Conservation (phyloP, 2,329 filamentous ascomycete species). For the Fusarium sp. region DNA sequence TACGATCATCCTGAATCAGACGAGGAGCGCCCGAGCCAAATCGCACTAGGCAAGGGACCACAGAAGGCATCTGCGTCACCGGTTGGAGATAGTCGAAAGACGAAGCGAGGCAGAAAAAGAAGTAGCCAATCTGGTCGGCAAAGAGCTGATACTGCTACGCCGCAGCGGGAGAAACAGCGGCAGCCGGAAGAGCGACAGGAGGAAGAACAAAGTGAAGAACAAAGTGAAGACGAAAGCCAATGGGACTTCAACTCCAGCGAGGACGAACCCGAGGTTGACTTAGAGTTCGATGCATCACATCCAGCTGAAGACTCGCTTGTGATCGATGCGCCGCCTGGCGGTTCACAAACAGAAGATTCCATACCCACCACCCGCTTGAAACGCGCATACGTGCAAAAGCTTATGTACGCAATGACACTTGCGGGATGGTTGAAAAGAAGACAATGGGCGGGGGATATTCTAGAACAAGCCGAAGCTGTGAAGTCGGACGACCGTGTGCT, state of each 20-base stretch:
- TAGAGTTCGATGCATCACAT: background rate
- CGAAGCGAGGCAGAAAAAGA: background rate
- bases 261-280: background rate
- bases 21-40: background rate
- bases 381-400: constrained; percentile 7
- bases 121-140: background rate
- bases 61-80: background rate
- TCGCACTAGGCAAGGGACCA: background rate
- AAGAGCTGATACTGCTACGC: background rate
- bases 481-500: background rate
- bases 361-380: constrained; percentile 14
- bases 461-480: background rate
- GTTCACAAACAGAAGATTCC: constrained; percentile 1
- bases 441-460: constrained; percentile 24
- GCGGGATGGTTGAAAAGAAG: constrained; percentile 23
- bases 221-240: background rate
- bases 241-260: background rate
- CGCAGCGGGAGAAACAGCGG: background rate
- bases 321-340: constrained; percentile 23
- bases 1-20: constrained; percentile 3
- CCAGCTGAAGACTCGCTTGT: constrained; percentile 36
- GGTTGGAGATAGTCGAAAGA: background rate
- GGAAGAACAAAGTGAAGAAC: background rate
- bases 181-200: background rate
- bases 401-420: constrained; percentile 16